Evolutionary conservation across 257 asterid species (phyloP).

Genomic region (Orobanche coerulescens): DNA sequence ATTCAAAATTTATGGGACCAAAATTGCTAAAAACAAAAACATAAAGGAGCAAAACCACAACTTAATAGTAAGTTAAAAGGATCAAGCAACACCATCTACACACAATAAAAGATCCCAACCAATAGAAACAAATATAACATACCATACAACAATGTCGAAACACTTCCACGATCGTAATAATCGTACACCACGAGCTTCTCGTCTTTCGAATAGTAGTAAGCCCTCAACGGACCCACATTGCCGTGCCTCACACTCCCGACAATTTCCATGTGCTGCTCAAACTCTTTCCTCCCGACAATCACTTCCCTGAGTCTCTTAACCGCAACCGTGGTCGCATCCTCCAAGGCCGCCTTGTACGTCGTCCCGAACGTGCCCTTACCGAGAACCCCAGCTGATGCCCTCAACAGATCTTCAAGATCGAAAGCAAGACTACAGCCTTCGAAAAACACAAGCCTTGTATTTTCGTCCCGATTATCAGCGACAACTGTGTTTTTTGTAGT

Average conservation of each 20-base stretch:
- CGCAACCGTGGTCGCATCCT: slow-evolving; percentile 53
- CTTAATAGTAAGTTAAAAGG: no score
- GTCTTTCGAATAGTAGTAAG: slow-evolving; percentile 71
- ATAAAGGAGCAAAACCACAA: no score
- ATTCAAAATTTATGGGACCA: no score
- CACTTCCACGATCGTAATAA: slow-evolving; percentile 40
- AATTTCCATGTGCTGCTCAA: slow-evolving; percentile 64
- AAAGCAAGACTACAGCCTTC: slow-evolving; percentile 59
- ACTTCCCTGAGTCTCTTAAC: slow-evolving; percentile 70
- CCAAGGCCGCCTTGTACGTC: slow-evolving; percentile 64
- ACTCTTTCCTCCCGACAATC: slow-evolving; percentile 48
- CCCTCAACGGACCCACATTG: slow-evolving; percentile 53
- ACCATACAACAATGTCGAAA: slow-evolving; percentile 35
- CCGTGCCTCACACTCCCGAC: slow-evolving; percentile 55
- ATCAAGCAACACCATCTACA: no score
- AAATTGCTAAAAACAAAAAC: no score
- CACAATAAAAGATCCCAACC: no score
- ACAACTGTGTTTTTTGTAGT: slow-evolving; percentile 20
- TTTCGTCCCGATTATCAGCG: slow-evolving; percentile 31
- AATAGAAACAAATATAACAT: no score
- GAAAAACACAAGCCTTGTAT: slow-evolving; percentile 42
- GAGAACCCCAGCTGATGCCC: slow-evolving; percentile 82
- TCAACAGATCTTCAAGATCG: slow-evolving; percentile 69
- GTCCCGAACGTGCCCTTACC: slow-evolving; percentile 75
- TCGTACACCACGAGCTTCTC: slow-evolving; percentile 78